phyloP scores from a whole-genome alignment of 2,329 filamentous ascomycete species.

The Thielaviopsis musarum region DNA sequence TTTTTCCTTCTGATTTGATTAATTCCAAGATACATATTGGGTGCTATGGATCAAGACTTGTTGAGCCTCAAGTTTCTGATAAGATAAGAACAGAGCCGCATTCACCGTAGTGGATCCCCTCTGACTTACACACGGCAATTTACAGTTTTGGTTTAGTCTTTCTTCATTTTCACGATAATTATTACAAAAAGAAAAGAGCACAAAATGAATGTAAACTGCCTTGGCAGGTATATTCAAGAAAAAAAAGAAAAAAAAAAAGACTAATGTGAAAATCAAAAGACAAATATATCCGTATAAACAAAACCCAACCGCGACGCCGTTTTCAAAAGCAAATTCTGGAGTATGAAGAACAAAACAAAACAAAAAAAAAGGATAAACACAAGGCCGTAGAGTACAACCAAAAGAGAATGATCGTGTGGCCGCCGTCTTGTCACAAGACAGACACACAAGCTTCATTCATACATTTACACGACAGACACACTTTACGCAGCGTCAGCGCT shows the following conservation, averaged over 20 bases:
- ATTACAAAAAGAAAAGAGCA: background rate
- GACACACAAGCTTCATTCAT: background rate
- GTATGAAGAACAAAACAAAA: background rate
- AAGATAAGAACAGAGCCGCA: background rate
- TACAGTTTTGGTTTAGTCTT: background rate
- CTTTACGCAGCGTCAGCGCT: constrained; percentile 66
- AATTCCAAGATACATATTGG: too few species aligned
- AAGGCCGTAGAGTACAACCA: background rate
- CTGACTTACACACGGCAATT: background rate
- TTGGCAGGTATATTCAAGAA: background rate
- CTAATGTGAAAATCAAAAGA: background rate
- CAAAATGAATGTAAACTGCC: background rate
- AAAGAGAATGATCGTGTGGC: background rate
- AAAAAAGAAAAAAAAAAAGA: background rate
- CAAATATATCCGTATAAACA: background rate
- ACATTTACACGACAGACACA: background rate
- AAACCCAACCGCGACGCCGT: constrained; percentile 5
- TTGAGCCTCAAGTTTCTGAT: background rate
- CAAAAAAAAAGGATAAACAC: background rate
- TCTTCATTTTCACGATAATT: background rate
- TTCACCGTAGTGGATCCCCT: background rate
- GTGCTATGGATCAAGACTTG: background rate
- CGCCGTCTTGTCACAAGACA: background rate
- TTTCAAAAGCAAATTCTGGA: constrained; percentile 1
- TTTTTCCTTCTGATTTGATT: background rate